A percentile compares a stretch with the other conserved stretches of the same genome.
These are phyloP conservation scores for Coemansia sp. DNA, from an alignment of 192 early-diverging fungal genomes.

Conservation along the genomic window DNA sequence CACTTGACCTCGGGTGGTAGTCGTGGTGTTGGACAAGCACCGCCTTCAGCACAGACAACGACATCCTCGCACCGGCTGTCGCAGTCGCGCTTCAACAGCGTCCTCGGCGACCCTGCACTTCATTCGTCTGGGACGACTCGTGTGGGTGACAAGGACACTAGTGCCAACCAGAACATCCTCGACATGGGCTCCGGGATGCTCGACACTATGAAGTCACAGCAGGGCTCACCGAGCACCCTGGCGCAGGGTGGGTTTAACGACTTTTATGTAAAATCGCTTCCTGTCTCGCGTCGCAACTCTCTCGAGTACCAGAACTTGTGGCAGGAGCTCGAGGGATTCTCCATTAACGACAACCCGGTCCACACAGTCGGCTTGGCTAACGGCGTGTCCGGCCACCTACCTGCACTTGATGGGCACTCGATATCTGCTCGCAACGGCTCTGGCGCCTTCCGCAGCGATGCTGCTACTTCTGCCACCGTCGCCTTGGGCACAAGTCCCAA, in stretches of 20 bases:
- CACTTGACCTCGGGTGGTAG: neutral
- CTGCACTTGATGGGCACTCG: conserved; percentile 34
- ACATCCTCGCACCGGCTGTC: conserved; percentile 30
- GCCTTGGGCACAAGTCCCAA: conserved; percentile 51
- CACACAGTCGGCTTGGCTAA: conserved; percentile 1
- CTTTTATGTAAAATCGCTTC: conserved; percentile 63
- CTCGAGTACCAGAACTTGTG: conserved; percentile 60
- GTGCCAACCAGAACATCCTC: conserved; percentile 14
- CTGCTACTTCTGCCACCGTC: conserved; percentile 4
- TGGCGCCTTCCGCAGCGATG: conserved; percentile 36
- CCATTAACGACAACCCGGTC: conserved; percentile 34
- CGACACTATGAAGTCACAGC: conserved; percentile 55
- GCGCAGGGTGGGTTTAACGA: conserved; percentile 33
- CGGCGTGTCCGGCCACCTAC: conserved; percentile 13
- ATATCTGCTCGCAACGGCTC: conserved; percentile 40
- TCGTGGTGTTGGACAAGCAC: conserved; percentile 9
- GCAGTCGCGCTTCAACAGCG: conserved; percentile 45
- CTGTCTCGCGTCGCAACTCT: conserved; percentile 74
- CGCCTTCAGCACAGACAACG: neutral
- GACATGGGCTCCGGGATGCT: conserved; percentile 42
- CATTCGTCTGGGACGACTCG: conserved; percentile 24
- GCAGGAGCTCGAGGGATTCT: conserved; percentile 55
- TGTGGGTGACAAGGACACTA: conserved; percentile 16
- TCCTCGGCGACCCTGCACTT: conserved; percentile 31
- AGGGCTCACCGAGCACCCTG: conserved; percentile 45